Percentiles rank a stretch among this genome's conserved stretches.
These are phyloP conservation scores for Sphaerulina populicola DNA, from an alignment of 2,329 filamentous ascomycete genomes.

Conservation along the genomic window DNA sequence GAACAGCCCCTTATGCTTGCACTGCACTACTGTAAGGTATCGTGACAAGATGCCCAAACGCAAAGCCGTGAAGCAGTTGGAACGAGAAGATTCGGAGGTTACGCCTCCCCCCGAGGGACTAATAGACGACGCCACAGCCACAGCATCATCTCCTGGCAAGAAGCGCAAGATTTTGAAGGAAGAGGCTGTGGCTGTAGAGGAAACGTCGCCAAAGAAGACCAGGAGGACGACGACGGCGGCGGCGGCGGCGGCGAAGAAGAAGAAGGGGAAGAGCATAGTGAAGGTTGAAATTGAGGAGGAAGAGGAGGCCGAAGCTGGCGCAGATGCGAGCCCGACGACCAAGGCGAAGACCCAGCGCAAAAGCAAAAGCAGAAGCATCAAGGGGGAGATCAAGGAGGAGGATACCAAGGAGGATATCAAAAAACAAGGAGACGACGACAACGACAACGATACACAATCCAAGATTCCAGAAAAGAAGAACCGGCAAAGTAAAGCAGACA, in stretches of 20 bases:
- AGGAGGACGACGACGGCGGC: not conserved
- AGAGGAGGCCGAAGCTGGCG: conserved; percentile 14
- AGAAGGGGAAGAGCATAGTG: conserved; percentile 3
- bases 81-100: conserved; percentile 17
- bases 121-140: conserved; percentile 12
- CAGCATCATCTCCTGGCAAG: conserved; percentile 15
- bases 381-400: conserved; percentile 17
- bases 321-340: conserved; percentile 6
- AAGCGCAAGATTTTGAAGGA: conserved; percentile 19
- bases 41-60: conserved; percentile 25
- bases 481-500: conserved; percentile 49
- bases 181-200: conserved; percentile 2
- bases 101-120: conserved; percentile 19
- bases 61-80: conserved; percentile 12
- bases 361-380: conserved; percentile 7
- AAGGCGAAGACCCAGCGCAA: conserved; percentile 12
- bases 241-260: too few species aligned
- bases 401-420: conserved; percentile 14
- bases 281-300: conserved; percentile 10
- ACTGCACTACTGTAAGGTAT: not conserved
- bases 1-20: too few species aligned
- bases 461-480: conserved; percentile 18
- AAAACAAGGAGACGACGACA: conserved; percentile 7
- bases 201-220: conserved; percentile 1
- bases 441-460: conserved; percentile 3